Conservation (phyloP, 306 rosid species). For the Cotoneaster glaucophyllus region DNA sequence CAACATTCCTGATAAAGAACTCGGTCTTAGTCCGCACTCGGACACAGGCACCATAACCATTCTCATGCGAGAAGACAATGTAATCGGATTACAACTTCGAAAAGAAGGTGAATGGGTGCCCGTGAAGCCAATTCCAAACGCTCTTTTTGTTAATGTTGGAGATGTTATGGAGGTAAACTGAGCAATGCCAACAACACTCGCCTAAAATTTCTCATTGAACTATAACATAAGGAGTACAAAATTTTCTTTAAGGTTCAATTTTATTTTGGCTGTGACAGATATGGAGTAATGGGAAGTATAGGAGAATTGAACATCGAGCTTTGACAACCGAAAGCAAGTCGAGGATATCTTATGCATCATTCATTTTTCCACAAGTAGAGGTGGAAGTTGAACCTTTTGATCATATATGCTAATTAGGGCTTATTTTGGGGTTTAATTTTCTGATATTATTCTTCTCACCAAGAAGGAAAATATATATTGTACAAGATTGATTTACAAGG, state of each 20-base stretch:
- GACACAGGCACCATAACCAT: constrained; percentile 38
- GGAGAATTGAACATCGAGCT: constrained; percentile 40
- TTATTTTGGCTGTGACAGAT: constrained; percentile 17
- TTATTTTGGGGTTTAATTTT: no score
- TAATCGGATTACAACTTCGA: constrained; percentile 30
- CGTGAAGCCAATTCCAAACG: constrained; percentile 18
- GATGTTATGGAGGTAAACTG: constrained; percentile 18
- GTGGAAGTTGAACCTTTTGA: constrained; percentile 32
- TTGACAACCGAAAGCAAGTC: constrained; percentile 22
- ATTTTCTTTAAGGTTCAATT: background rate
- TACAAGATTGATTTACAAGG: no score
- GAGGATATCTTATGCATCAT: constrained; percentile 21
- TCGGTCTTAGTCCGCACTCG: constrained; percentile 43
- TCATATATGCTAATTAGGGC: no score
- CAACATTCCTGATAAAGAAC: constrained; percentile 28
- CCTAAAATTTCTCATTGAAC: background rate
- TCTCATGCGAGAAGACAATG: constrained; percentile 35
- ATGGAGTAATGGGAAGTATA: constrained; percentile 46
- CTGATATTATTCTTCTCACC: no score
- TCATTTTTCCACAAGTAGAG: constrained; percentile 18
- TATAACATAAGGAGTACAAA: background rate
- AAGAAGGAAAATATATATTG: no score
- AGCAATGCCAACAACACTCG: background rate
- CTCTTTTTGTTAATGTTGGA: constrained; percentile 38
- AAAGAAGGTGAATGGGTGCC: constrained; percentile 37